A percentile compares a stretch with the other conserved stretches of the same genome.
Evolutionary conservation across 164 flowering plant species (phyloP).

Genomic region (Vitis rotundifolia): DNA sequence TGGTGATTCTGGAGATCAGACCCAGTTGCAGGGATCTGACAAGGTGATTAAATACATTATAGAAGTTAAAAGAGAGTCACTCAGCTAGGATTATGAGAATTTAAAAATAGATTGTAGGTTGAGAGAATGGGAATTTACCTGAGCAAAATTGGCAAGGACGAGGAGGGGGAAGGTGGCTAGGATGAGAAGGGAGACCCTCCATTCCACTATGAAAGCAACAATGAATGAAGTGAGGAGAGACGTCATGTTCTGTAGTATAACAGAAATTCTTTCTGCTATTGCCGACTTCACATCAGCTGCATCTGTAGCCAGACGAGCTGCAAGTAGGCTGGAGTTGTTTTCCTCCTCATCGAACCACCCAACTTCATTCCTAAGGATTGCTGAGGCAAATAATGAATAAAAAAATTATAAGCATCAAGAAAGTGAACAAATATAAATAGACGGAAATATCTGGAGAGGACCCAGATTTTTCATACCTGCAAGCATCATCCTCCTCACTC

Average conservation of each 20-base stretch:
- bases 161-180: conserved; percentile 90
- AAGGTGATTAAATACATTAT: neutral
- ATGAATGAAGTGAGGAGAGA: conserved; percentile 96
- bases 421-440: neutral
- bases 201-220: conserved; percentile 92
- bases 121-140: conserved; percentile 45
- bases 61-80: neutral
- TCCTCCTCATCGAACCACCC: conserved; percentile 99
- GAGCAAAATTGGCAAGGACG: conserved; percentile 93
- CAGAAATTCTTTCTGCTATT: conserved; percentile 94
- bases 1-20: conserved; percentile 21
- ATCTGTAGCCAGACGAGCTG: conserved; percentile 89
- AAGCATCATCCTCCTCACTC: conserved; percentile 99
- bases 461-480: conserved; percentile 51
- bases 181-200: conserved; percentile 98
- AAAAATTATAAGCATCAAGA: neutral
- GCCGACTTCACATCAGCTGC: conserved; percentile 97
- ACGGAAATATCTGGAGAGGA: too few species aligned
- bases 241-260: conserved; percentile 96
- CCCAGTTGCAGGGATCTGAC: conserved; percentile 5
- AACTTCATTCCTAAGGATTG: conserved; percentile 91
- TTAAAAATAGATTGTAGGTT: neutral
- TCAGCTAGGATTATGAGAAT: too few species aligned
- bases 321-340: conserved; percentile 90
- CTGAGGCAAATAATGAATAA: conserved; percentile 30